Evolutionary conservation across 1,139 yeast species (phyloP).

Genomic region (Saccharomyces hybrid): DNA sequence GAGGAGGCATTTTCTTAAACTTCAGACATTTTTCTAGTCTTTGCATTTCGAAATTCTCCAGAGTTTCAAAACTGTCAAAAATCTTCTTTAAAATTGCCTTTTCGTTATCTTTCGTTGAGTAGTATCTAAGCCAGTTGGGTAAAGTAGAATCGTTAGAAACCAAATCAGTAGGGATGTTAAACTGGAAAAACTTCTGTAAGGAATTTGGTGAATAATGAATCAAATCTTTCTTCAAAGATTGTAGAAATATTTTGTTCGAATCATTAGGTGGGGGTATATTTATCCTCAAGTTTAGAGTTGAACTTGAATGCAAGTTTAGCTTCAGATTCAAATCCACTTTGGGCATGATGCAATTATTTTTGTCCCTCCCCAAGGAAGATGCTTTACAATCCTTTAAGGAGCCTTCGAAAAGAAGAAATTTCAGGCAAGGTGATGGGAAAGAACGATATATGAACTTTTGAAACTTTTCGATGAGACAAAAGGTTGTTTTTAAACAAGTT

Average conservation of each 20-base stretch:
- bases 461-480: constrained; percentile 19
- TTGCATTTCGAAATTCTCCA: constrained; percentile 46
- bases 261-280: constrained; percentile 17
- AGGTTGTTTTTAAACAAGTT: constrained; percentile 20
- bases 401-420: neutral
- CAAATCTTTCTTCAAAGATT: constrained; percentile 34
- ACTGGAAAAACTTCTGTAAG: constrained; percentile 24
- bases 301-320: neutral
- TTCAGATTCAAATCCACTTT: neutral
- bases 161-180: constrained; percentile 21
- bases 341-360: neutral
- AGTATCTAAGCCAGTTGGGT: constrained; percentile 45
- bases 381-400: neutral
- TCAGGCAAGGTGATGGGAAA: neutral
- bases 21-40: constrained; percentile 36
- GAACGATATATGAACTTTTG: constrained; percentile 17
- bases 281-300: constrained; percentile 18
- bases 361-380: neutral
- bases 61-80: constrained; percentile 43
- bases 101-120: constrained; percentile 30
- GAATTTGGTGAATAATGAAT: constrained; percentile 36
- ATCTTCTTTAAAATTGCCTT: constrained; percentile 35
- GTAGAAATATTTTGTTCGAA: constrained; percentile 26
- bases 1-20: neutral
- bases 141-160: constrained; percentile 24